These are phyloP conservation scores for Mucor indicus DNA, from an alignment of 371 early-diverging fungal species.

Conservation along the genomic window DNA sequence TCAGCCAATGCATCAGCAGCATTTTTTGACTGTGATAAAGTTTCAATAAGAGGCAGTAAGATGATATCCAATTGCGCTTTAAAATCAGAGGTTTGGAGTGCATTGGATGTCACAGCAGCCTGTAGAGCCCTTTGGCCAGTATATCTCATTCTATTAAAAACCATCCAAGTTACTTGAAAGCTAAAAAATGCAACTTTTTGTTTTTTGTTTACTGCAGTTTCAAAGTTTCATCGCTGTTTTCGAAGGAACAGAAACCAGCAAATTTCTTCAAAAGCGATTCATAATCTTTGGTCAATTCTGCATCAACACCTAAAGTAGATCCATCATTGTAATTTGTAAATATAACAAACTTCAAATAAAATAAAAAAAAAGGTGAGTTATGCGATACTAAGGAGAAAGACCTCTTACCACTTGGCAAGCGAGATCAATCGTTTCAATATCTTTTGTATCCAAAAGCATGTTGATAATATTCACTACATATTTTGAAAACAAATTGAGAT, in stretches of 20 bases:
- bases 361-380: neutral
- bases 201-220: conserved; percentile 24
- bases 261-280: conserved; percentile 50
- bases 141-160: conserved; percentile 41
- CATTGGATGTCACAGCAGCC: conserved; percentile 51
- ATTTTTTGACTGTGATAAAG: conserved; percentile 35
- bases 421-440: conserved; percentile 47
- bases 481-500: conserved; percentile 82
- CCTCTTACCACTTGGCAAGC: conserved; percentile 54
- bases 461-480: conserved; percentile 57
- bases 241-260: conserved; percentile 49
- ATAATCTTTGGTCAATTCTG: conserved; percentile 63
- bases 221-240: conserved; percentile 32
- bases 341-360: conserved; percentile 55
- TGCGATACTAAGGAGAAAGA: neutral
- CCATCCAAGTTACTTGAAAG: neutral
- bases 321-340: conserved; percentile 71
- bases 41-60: conserved; percentile 54
- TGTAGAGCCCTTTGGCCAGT: conserved; percentile 57
- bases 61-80: conserved; percentile 55
- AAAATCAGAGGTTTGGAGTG: conserved; percentile 54
- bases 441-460: conserved; percentile 52
- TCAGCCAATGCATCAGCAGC: conserved; percentile 30
- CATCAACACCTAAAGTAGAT: conserved; percentile 64
- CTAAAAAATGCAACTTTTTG: neutral